Evolutionary conservation across 2,329 filamentous ascomycete genomes (phyloP), one percentile per base, ranked within the genome.

Genomic region (Periconia sp.): DNA sequence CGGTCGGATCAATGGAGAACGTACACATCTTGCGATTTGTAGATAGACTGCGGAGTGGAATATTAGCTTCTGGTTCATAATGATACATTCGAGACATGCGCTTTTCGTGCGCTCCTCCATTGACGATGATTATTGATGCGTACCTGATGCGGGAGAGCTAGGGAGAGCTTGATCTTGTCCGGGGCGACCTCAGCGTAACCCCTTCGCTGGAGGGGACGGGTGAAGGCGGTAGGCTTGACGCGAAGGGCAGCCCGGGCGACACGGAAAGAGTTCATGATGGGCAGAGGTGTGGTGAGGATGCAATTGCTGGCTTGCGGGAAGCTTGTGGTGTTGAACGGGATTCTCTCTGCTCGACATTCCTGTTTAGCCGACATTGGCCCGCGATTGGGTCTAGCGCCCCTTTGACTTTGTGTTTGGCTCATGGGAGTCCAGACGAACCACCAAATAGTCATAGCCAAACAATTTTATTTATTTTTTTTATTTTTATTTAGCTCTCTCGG

Each of bases 141-240:
- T 91, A 97, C 94, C 92, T 97, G 90, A 82, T 97, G 93, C 81
- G 94, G 94, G 70, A 99, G 90, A 77, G 90, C 87, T 82, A 99
- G 84, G 84, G 91, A 96, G 82, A 99, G 88, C 88, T 96, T 95
- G 85, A 99, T 96, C 76, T 81, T 81, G 76, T 81, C 79, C 54
- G 77, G 71, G 64, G 77, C 79, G 64, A 80, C 79, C 68, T 81
- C 79, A 68, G 79, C 94, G 78, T 99, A 99, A 71, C 88, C 88
- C 84, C 94, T 87, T 78, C 91, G 89, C 83, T 92, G 89, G 64
- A 91, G 73, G 69, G 89, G 86, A 67, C 86, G 82, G 77, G 88
- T 85, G 78, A 93, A 81, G 76, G 88, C 84, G 73, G 89, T 81
- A 74, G 92, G 88, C 60, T 67, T 89, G 74, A 86, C 90, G 80